Evolutionary conservation across 257 asterid genomes (phyloP).

Genomic region (Solanum infundibuliforme): DNA sequence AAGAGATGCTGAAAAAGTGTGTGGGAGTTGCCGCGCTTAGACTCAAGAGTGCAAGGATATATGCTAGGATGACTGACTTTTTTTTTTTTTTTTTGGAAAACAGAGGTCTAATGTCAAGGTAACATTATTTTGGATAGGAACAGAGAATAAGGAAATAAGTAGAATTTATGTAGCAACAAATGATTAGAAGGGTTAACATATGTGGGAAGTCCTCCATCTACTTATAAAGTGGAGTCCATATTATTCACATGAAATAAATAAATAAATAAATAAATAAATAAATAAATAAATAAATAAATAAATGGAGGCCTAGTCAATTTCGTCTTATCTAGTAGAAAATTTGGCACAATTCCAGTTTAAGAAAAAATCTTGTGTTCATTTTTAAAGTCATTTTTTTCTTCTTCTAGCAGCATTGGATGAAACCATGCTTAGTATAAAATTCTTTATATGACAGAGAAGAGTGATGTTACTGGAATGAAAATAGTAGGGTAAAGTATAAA

Average conservation of each 20-base stretch:
- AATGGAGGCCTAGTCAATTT: neutral
- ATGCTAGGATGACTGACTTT: neutral
- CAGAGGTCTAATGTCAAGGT: neutral
- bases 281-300: neutral
- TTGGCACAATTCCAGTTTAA: neutral
- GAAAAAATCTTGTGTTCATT: neutral
- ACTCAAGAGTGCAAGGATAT: neutral
- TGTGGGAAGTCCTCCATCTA: neutral
- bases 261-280: no score
- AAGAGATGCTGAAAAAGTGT: neutral
- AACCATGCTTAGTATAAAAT: neutral
- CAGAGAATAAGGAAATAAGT: neutral
- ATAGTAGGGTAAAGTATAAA: neutral
- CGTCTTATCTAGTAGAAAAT: neutral
- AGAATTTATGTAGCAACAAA: neutral
- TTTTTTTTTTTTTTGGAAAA: neutral
- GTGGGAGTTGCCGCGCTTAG: neutral
- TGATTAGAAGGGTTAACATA: neutral
- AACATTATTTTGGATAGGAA: neutral
- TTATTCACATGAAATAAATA: neutral
- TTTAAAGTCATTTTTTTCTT: neutral
- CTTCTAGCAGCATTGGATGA: neutral
- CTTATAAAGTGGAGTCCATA: neutral
- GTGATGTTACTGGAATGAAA: neutral
- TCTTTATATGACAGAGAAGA: neutral